phyloP scores from a whole-genome alignment of 2,329 filamentous ascomycete genomes.

The Ophiosphaerella herpotricha region DNA sequence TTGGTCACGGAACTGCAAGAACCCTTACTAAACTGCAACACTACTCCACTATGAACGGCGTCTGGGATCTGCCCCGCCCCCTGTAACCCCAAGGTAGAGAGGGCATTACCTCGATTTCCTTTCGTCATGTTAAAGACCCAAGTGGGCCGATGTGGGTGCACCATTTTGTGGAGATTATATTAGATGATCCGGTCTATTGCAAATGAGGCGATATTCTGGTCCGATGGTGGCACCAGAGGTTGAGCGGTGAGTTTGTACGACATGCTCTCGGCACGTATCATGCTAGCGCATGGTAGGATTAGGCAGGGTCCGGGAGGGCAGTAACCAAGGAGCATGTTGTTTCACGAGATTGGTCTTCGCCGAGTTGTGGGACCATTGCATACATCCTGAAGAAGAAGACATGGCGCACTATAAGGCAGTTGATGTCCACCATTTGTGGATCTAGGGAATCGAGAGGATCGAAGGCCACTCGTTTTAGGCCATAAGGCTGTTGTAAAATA shows the following conservation, averaged over 20 bases:
- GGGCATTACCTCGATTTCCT: too few species aligned
- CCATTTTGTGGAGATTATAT: not conserved
- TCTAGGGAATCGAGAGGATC: conserved; percentile 2
- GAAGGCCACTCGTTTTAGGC: conserved; percentile 1
- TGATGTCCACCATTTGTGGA: conserved; percentile 1
- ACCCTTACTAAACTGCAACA: conserved; percentile 20
- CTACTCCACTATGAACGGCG: conserved; percentile 5
- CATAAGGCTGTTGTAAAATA: conserved; percentile 31
- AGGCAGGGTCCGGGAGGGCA: conserved; percentile 19
- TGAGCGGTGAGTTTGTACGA: conserved; percentile 33
- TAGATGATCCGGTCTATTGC: not conserved
- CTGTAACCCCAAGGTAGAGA: not conserved
- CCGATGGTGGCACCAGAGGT: conserved; percentile 15
- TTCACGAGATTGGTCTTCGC: conserved; percentile 25
- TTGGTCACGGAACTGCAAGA: conserved; percentile 24
- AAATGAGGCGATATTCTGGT: not conserved
- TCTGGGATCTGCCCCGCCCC: not conserved
- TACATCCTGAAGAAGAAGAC: conserved; percentile 15
- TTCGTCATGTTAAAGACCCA: not conserved
- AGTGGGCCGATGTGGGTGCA: not conserved
- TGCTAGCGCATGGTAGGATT: conserved; percentile 18
- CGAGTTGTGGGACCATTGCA: conserved; percentile 28
- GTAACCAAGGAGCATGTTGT: conserved; percentile 8
- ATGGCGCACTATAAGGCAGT: conserved; percentile 14
- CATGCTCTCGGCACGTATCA: conserved; percentile 20